These are phyloP conservation scores for Inosperma sp. DNA, from an alignment of 768 basidiomycete genomes.

Conservation along the genomic window DNA sequence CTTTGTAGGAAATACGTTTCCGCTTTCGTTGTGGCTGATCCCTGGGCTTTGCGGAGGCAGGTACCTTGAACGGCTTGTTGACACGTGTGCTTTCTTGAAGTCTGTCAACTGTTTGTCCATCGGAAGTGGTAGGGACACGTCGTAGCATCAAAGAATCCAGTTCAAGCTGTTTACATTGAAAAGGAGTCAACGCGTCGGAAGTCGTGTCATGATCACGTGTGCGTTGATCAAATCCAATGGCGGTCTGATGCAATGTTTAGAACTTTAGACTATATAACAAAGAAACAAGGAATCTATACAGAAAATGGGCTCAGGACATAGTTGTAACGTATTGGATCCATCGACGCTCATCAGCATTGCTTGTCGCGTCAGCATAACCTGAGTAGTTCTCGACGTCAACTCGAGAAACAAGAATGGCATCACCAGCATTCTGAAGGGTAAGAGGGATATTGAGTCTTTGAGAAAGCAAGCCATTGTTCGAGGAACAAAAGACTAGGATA, in stretches of 20 bases:
- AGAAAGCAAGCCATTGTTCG: conserved; percentile 41
- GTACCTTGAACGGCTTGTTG: conserved; percentile 79
- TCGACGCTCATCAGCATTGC: conserved; percentile 37
- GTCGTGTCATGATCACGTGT: conserved; percentile 12
- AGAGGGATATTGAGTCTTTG: conserved; percentile 50
- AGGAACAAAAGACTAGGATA: conserved; percentile 57
- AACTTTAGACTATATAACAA: not conserved
- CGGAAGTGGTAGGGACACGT: conserved; percentile 61
- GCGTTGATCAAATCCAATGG: conserved; percentile 15
- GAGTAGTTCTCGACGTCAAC: conserved; percentile 56
- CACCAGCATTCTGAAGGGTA: conserved; percentile 39
- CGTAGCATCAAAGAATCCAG: conserved; percentile 50
- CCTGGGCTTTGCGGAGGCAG: conserved; percentile 45
- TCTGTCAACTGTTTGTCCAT: conserved; percentile 63
- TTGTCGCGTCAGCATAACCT: conserved; percentile 53
- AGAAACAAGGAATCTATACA: not conserved
- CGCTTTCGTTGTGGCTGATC: conserved; percentile 76
- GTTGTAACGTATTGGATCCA: conserved; percentile 33
- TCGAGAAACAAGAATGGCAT: conserved; percentile 47
- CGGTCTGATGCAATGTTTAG: no score
- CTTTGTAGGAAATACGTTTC: conserved; percentile 86
- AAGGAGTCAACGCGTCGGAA: conserved; percentile 3
- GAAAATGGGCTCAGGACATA: conserved; percentile 8
- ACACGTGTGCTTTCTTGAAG: conserved; percentile 69
- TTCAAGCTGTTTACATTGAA: not conserved